phyloP scores from a whole-genome alignment of 495 filamentous ascomycete genomes.

The Xylona heveae region DNA sequence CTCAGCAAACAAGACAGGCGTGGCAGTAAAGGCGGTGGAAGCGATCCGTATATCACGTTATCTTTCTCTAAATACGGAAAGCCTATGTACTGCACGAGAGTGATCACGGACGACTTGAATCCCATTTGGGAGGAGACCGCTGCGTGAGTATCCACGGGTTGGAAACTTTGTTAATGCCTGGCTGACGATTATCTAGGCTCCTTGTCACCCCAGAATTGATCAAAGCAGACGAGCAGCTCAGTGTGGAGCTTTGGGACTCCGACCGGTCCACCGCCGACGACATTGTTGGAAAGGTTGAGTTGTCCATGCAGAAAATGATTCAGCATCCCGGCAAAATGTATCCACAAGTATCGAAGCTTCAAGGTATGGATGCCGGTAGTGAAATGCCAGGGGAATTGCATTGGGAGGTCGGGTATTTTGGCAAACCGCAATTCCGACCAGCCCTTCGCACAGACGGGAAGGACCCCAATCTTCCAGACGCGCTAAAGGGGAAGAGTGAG shows the following conservation, averaged over 20 bases:
- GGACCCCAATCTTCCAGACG: conserved; percentile 49
- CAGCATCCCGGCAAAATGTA: conserved; percentile 86
- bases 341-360: conserved; percentile 66
- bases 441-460: conserved; percentile 74
- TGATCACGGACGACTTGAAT: conserved; percentile 87
- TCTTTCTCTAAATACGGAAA: conserved; percentile 73
- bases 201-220: conserved; percentile 73
- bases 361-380: conserved; percentile 59
- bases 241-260: conserved; percentile 89
- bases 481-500: conserved; percentile 47
- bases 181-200: conserved; percentile 16
- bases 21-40: conserved; percentile 70
- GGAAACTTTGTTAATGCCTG: background rate
- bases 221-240: conserved; percentile 80
- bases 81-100: conserved; percentile 91
- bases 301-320: conserved; percentile 85
- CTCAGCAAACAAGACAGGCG: conserved; percentile 80
- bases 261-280: conserved; percentile 79
- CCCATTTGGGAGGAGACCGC: conserved; percentile 82
- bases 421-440: conserved; percentile 64
- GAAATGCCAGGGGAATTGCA: conserved; percentile 84
- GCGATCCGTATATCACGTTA: conserved; percentile 73
- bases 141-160: conserved; percentile 20
- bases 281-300: conserved; percentile 80
- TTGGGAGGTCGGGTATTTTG: conserved; percentile 92